A percentile compares a stretch with the other conserved stretches of the same genome.
phyloP scores from a whole-genome alignment of 257 asterid genomes.

The Leonotis leonurus region DNA sequence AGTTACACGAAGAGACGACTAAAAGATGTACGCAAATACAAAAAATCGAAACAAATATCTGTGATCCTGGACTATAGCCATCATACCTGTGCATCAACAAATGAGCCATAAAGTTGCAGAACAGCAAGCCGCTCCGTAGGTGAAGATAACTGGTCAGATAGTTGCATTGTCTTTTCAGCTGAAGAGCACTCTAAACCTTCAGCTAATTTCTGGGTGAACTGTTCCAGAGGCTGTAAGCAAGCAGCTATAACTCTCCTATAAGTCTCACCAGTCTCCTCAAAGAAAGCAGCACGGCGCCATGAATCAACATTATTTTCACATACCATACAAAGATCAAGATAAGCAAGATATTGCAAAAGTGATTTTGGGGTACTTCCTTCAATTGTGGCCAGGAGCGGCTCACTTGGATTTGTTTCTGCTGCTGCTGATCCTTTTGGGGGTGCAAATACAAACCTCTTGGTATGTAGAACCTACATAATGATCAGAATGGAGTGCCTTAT shows the following conservation, averaged over 20 bases:
- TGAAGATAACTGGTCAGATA: conserved; percentile 62
- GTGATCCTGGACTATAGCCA: conserved; percentile 2
- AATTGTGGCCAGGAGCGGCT: conserved; percentile 60
- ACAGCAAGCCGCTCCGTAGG: conserved; percentile 58
- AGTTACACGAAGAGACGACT: not conserved
- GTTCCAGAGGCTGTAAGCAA: conserved; percentile 69
- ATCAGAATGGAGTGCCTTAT: not conserved
- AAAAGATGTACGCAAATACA: not conserved
- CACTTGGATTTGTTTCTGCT: conserved; percentile 93
- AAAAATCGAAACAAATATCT: not conserved
- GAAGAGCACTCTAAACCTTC: conserved; percentile 66
- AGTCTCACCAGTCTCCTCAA: conserved; percentile 89
- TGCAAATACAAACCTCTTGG: conserved; percentile 81
- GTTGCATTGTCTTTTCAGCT: conserved; percentile 46
- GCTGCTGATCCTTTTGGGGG: conserved; percentile 99
- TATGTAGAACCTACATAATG: conserved; percentile 57
- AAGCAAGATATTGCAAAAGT: conserved; percentile 82
- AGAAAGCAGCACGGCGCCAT: conserved; percentile 98
- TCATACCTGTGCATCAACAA: conserved; percentile 75
- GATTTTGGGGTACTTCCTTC: conserved; percentile 83
- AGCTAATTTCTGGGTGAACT: conserved; percentile 48
- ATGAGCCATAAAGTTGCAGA: conserved; percentile 46
- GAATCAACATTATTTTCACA: conserved; percentile 84
- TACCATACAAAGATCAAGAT: conserved; percentile 88
- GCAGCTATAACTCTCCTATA: conserved; percentile 67